Evolutionary conservation across 1,284 basidiomycete species (phyloP).

Genomic region (Lignosus rhinocerotis): DNA sequence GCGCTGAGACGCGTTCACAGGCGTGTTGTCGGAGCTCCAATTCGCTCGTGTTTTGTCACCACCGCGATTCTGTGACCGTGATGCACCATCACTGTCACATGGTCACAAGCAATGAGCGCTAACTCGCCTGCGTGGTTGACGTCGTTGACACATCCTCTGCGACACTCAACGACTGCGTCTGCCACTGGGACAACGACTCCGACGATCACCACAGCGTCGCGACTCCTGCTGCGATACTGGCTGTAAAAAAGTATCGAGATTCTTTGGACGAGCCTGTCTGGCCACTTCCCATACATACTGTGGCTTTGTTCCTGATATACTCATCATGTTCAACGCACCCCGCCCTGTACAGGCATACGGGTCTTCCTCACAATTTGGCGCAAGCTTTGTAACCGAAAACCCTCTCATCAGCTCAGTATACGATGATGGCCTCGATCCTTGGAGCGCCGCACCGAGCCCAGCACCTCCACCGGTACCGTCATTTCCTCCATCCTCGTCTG

Average conservation of each 20-base stretch:
- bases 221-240: neutral
- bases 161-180: neutral
- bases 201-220: conserved; percentile 1
- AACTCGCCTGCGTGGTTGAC: conserved; percentile 6
- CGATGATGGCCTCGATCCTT: conserved; percentile 81
- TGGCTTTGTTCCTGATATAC: conserved; percentile 1
- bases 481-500: conserved; percentile 43
- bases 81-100: conserved; percentile 14
- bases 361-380: conserved; percentile 57
- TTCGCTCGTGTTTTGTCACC: conserved; percentile 19
- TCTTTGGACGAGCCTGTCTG: neutral
- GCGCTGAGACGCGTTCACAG: conserved; percentile 31
- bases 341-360: conserved; percentile 68
- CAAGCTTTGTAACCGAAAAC: conserved; percentile 74
- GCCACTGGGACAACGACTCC: conserved; percentile 8
- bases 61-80: conserved; percentile 26
- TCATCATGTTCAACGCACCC: conserved; percentile 75
- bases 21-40: conserved; percentile 31
- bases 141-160: conserved; percentile 8
- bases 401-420: conserved; percentile 76
- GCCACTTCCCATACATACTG: neutral
- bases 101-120: neutral
- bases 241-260: too few relatives aligned
- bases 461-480: conserved; percentile 56
- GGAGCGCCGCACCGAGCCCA: conserved; percentile 81